These are phyloP conservation scores for Jimgerdemannia lactiflua DNA, from an alignment of 192 early-diverging fungal species.

Conservation along the genomic window DNA sequence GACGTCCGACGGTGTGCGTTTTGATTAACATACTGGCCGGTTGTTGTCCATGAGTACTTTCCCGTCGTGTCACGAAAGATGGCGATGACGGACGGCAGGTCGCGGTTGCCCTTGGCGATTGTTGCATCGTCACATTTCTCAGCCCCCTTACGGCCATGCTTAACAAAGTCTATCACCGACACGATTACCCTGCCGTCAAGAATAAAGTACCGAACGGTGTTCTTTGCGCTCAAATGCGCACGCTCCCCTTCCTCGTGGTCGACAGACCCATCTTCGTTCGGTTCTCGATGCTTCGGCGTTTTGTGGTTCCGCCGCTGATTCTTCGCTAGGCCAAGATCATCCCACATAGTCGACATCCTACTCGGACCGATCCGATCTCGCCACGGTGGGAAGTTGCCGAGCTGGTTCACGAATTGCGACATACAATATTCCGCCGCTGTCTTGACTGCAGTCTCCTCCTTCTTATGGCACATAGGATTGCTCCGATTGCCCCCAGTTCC, in stretches of 20 bases:
- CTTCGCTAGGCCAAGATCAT: conserved; percentile 43
- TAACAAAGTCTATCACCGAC: conserved; percentile 56
- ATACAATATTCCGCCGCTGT: conserved; percentile 72
- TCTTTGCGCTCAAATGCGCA: conserved; percentile 16
- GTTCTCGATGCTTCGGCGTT: neutral
- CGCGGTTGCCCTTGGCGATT: conserved; percentile 9
- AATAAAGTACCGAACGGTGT: conserved; percentile 64
- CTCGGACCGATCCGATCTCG: conserved; percentile 59
- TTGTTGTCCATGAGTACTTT: conserved; percentile 64
- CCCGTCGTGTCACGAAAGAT: conserved; percentile 69
- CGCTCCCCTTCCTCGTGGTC: conserved; percentile 2
- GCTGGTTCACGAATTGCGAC: conserved; percentile 64
- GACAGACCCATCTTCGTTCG: neutral
- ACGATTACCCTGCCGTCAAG: conserved; percentile 65
- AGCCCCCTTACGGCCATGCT: neutral
- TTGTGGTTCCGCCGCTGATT: neutral
- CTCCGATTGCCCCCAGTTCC: neutral
- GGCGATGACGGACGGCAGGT: conserved; percentile 46
- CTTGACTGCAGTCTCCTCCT: conserved; percentile 60
- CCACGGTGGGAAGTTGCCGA: conserved; percentile 69
- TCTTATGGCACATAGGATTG: conserved; percentile 12
- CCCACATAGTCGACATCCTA: conserved; percentile 57
- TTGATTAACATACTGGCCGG: conserved; percentile 47
- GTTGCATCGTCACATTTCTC: neutral
- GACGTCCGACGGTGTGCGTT: neutral